Conservation (phyloP, 1,284 basidiomycete genomes). For the Thecaphora frezii region DNA sequence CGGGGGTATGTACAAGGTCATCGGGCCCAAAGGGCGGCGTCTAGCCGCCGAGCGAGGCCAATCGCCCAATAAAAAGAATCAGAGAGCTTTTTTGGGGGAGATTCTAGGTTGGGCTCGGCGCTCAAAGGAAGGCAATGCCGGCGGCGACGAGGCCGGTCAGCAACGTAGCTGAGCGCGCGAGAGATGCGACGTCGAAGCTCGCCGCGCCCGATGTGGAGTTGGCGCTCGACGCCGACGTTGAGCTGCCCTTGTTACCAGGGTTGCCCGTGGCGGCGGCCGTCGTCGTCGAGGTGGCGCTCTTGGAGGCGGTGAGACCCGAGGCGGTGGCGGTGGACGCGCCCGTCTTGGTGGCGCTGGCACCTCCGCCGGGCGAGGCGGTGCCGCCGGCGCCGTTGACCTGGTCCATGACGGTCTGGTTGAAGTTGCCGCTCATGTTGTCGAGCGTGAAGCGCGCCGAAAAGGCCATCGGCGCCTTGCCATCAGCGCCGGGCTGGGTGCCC, state of each 20-base stretch:
- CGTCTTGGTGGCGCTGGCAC: constrained; percentile 8
- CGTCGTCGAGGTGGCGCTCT: constrained; percentile 6
- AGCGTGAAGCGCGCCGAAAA: constrained; percentile 52
- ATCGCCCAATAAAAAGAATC: too few species aligned
- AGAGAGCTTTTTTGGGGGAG: too few species aligned
- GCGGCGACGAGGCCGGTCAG: constrained; percentile 30
- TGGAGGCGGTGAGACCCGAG: background rate
- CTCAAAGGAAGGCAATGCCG: constrained; percentile 31
- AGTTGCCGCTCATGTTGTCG: constrained; percentile 36
- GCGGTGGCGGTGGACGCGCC: constrained; percentile 5
- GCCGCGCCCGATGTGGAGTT: background rate
- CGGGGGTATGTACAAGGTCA: too few species aligned
- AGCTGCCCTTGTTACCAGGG: constrained; percentile 69
- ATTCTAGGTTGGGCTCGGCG: too few species aligned
- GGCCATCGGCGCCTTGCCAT: constrained; percentile 36
- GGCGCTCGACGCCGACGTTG: constrained; percentile 72
- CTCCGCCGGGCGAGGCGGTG: constrained; percentile 15
- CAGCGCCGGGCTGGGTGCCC: constrained; percentile 29
- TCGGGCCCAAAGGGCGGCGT: too few species aligned
- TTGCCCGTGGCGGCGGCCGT: constrained; percentile 59
- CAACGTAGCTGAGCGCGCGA: constrained; percentile 17
- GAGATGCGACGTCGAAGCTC: background rate
- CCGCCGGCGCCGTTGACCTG: constrained; percentile 13
- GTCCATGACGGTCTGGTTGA: constrained; percentile 44
- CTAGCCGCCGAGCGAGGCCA: too few species aligned